phyloP scores from a whole-genome alignment of 352 stramenopile species.

The Phytophthora pisi region DNA sequence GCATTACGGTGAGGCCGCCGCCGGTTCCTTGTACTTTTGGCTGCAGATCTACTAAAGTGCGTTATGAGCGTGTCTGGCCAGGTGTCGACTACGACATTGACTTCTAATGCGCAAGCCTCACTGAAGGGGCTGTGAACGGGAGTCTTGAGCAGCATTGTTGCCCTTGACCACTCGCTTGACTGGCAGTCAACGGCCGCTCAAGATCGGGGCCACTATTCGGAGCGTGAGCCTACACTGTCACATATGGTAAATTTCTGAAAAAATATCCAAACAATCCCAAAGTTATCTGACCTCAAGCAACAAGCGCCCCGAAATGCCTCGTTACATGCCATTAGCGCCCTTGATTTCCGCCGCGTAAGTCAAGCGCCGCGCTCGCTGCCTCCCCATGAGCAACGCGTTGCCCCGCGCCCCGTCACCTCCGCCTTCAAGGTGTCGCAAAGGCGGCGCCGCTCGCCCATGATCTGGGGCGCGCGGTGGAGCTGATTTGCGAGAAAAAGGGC shows the following conservation, averaged over 20 bases:
- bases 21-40: not conserved
- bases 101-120: not conserved
- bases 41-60: not conserved
- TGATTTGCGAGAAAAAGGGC: conserved; percentile 33
- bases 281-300: not conserved
- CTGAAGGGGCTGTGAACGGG: too few species aligned
- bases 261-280: not conserved
- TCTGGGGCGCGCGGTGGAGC: conserved; percentile 8
- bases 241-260: not conserved
- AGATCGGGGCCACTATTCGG: conserved; percentile 25
- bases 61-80: not conserved
- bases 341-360: not conserved
- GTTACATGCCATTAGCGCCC: not conserved
- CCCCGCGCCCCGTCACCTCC: not conserved
- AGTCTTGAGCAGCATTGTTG: too few species aligned
- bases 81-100: not conserved
- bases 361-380: not conserved
- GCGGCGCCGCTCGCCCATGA: conserved; percentile 10
- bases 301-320: not conserved
- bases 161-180: not conserved
- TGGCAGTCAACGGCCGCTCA: conserved; percentile 11
- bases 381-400: not conserved
- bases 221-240: not conserved
- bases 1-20: conserved; percentile 22
- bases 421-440: conserved; percentile 14